These are phyloP conservation scores for Cystofilobasidium macerans DNA, from an alignment of 768 basidiomycete species.

Conservation along the genomic window DNA sequence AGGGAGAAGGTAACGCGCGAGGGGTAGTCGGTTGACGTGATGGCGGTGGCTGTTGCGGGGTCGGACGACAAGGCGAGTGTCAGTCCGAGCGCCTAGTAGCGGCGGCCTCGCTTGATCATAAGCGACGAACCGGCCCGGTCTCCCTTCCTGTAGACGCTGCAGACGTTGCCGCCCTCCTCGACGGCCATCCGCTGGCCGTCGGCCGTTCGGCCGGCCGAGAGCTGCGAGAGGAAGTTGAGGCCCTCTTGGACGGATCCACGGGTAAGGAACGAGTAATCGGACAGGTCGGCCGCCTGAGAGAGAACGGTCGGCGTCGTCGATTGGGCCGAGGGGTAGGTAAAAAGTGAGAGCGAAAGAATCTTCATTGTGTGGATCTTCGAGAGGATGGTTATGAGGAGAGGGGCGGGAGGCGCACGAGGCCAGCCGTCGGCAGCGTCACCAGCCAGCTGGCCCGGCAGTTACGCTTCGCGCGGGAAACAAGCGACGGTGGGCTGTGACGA, in stretches of 20 bases:
- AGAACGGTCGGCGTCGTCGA: constrained; percentile 8
- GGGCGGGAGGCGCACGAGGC: neutral
- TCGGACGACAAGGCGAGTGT: neutral
- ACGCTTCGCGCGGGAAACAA: neutral
- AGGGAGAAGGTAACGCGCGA: constrained; percentile 93
- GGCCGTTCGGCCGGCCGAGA: constrained; percentile 75
- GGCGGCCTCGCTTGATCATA: neutral
- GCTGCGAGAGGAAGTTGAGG: constrained; percentile 41
- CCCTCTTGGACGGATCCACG: constrained; percentile 24
- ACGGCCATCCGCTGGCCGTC: constrained; percentile 85
- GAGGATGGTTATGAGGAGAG: too few species aligned
- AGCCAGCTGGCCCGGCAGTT: too few species aligned
- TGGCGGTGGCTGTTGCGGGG: constrained; percentile 61
- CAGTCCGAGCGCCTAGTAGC: neutral
- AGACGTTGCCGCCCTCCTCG: constrained; percentile 83
- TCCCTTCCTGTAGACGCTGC: constrained; percentile 78
- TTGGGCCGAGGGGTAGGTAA: constrained; percentile 12
- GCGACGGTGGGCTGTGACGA: neutral
- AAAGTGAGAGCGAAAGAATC: constrained; percentile 26
- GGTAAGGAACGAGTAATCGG: constrained; percentile 25
- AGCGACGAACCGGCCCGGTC: constrained; percentile 55
- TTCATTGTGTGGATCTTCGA: constrained; percentile 19
- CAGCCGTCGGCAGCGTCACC: neutral
- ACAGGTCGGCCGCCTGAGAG: constrained; percentile 21
- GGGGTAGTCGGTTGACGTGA: constrained; percentile 92